phyloP scores from a whole-genome alignment of 192 early-diverging fungal genomes.

The Diversispora epigaea region DNA sequence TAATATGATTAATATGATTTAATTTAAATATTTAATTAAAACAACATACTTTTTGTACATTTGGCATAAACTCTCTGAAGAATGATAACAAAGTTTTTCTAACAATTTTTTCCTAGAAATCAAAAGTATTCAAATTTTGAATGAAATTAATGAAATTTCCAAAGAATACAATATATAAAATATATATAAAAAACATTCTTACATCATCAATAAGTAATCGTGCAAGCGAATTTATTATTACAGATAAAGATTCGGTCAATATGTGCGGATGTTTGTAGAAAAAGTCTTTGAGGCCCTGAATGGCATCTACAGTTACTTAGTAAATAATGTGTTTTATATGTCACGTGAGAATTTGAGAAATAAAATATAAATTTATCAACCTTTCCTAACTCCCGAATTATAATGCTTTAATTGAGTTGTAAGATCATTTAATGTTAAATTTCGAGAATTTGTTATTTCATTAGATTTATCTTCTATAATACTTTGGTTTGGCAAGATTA shows the following conservation, averaged over 20 bases:
- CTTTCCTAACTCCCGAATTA: conserved; percentile 59
- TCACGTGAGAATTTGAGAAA: background rate
- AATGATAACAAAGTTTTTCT: conserved; percentile 42
- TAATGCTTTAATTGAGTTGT: conserved; percentile 77
- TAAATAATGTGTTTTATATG: background rate
- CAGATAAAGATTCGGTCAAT: conserved; percentile 44
- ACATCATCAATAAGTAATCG: conserved; percentile 56
- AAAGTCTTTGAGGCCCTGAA: conserved; percentile 50
- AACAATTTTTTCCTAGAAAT: conserved; percentile 41
- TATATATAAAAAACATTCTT: background rate
- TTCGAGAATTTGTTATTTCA: conserved; percentile 71
- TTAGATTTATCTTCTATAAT: conserved; percentile 74
- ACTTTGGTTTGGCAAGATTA: conserved; percentile 77
- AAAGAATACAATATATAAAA: background rate
- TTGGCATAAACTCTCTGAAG: conserved; percentile 36
- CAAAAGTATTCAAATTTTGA: background rate
- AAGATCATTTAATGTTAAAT: conserved; percentile 74
- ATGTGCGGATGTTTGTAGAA: conserved; percentile 46
- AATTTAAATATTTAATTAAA: background rate
- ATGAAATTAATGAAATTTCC: background rate
- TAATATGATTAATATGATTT: background rate
- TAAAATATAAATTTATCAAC: conserved; percentile 28
- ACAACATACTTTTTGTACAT: conserved; percentile 39
- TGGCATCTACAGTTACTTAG: conserved; percentile 40
- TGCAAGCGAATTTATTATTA: conserved; percentile 50